These are phyloP conservation scores for Thielaviopsis ethacetica DNA, from an alignment of 2,329 filamentous ascomycete species.

Conservation along the genomic window DNA sequence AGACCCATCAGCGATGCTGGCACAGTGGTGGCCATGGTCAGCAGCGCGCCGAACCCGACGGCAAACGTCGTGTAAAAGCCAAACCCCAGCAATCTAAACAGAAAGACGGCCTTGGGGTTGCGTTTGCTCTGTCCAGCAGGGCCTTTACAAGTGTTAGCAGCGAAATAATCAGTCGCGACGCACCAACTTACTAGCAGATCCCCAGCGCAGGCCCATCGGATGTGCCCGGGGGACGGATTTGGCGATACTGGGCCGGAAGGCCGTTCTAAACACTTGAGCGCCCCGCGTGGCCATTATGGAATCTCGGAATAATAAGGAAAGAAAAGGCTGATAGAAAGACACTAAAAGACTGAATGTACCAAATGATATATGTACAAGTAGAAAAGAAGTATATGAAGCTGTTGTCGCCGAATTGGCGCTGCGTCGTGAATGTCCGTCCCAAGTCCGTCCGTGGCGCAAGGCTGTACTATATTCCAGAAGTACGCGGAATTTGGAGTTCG, in stretches of 20 bases:
- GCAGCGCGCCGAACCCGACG: slow-evolving; percentile 4
- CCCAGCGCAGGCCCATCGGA: slow-evolving; percentile 1
- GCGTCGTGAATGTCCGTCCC: not conserved
- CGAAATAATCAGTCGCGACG: not conserved
- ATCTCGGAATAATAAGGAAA: not conserved
- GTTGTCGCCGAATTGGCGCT: not conserved
- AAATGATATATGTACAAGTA: not conserved
- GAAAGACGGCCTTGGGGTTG: slow-evolving; percentile 2
- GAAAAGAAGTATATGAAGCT: not conserved
- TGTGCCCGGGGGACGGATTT: not conserved
- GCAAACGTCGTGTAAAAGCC: slow-evolving; percentile 6
- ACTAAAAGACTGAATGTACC: not conserved
- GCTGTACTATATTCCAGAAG: not conserved
- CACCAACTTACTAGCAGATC: slow-evolving; percentile 4
- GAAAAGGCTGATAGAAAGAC: not conserved
- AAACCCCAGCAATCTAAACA: slow-evolving; percentile 4
- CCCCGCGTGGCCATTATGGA: slow-evolving; percentile 1
- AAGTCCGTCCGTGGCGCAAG: not conserved
- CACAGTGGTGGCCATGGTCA: slow-evolving; percentile 11
- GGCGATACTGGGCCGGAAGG: not conserved
- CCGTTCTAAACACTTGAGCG: not conserved
- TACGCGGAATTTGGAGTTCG: not conserved
- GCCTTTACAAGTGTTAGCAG: not conserved
- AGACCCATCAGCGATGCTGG: slow-evolving; percentile 12
- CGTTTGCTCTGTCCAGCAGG: not conserved